phyloP scores from a whole-genome alignment of 768 basidiomycete species.

The Rhizopogon vinicolor region DNA sequence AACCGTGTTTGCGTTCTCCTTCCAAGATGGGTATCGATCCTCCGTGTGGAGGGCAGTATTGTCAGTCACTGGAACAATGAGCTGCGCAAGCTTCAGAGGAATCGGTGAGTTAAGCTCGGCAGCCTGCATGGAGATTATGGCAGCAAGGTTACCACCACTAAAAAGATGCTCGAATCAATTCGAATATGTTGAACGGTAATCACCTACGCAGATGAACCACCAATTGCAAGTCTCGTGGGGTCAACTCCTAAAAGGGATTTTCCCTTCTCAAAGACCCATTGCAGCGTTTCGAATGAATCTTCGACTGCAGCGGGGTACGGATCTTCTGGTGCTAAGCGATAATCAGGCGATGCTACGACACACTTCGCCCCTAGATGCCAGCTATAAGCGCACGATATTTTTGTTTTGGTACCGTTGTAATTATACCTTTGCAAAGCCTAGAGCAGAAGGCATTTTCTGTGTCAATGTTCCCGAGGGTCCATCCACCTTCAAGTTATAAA shows the following conservation, averaged over 20 bases:
- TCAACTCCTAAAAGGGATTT: constrained; percentile 44
- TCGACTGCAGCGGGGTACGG: constrained; percentile 31
- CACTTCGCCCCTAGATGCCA: constrained; percentile 24
- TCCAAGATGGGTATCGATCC: constrained; percentile 45
- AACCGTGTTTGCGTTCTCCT: constrained; percentile 53
- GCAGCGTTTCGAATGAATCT: constrained; percentile 31
- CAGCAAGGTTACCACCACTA: constrained; percentile 72
- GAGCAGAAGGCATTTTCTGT: constrained; percentile 56
- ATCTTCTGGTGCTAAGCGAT: constrained; percentile 29
- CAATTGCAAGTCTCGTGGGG: constrained; percentile 52
- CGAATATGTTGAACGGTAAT: not conserved
- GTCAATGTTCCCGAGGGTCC: constrained; percentile 67
- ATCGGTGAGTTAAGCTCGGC: constrained; percentile 43
- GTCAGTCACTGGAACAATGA: constrained; percentile 73
- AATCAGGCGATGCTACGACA: constrained; percentile 28
- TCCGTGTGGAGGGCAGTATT: constrained; percentile 54
- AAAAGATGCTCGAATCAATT: not conserved
- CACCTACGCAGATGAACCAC: constrained; percentile 65
- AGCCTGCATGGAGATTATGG: constrained; percentile 65
- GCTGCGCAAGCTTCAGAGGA: constrained; percentile 54
- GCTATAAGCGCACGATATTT: not conserved
- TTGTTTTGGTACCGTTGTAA: not conserved
- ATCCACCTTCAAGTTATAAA: constrained; percentile 47
- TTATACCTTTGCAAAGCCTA: constrained; percentile 22
- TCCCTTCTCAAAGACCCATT: constrained; percentile 36